Conservation (phyloP, 768 basidiomycete genomes). For the Phlebiopsis gigantea region DNA sequence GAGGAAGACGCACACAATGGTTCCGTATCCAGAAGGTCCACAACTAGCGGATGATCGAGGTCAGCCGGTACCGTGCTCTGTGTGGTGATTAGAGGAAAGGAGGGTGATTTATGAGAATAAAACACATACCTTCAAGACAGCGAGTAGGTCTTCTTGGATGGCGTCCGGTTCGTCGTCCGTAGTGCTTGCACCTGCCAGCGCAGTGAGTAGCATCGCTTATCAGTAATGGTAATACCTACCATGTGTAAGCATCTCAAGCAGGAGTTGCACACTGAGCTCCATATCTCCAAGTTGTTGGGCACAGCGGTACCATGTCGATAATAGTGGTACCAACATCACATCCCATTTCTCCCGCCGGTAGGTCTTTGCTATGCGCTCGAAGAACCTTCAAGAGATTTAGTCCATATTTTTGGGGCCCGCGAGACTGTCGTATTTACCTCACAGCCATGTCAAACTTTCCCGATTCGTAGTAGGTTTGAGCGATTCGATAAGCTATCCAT, state of each 20-base stretch:
- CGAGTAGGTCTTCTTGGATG: slow-evolving; percentile 68
- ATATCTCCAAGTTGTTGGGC: slow-evolving; percentile 74
- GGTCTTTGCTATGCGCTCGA: slow-evolving; percentile 85
- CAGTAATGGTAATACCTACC: slow-evolving; percentile 37
- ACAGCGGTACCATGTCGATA: slow-evolving; percentile 79
- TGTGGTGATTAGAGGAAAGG: background rate
- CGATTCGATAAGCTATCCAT: slow-evolving; percentile 90
- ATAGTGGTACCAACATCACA: slow-evolving; percentile 64
- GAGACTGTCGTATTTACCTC: slow-evolving; percentile 46
- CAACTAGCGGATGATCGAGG: slow-evolving; percentile 47
- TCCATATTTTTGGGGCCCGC: background rate
- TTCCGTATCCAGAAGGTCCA: slow-evolving; percentile 60
- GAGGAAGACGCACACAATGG: slow-evolving; percentile 51
- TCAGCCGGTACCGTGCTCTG: slow-evolving; percentile 70
- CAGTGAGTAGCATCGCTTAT: background rate
- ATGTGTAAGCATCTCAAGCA: slow-evolving; percentile 79
- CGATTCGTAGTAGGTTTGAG: slow-evolving; percentile 74
- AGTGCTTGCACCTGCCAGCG: slow-evolving; percentile 27
- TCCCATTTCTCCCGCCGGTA: slow-evolving; percentile 87
- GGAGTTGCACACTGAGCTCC: slow-evolving; percentile 66
- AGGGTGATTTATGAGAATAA: too few relatives aligned
- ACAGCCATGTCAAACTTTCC: slow-evolving; percentile 86
- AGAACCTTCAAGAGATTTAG: slow-evolving; percentile 55
- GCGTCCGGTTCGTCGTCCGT: slow-evolving; percentile 42
- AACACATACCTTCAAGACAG: slow-evolving; percentile 57